Evolutionary conservation across 2,329 filamentous ascomycete species (phyloP), one percentile per base, ranked within the genome.

Genomic region (Hymenoscyphus occultus): DNA sequence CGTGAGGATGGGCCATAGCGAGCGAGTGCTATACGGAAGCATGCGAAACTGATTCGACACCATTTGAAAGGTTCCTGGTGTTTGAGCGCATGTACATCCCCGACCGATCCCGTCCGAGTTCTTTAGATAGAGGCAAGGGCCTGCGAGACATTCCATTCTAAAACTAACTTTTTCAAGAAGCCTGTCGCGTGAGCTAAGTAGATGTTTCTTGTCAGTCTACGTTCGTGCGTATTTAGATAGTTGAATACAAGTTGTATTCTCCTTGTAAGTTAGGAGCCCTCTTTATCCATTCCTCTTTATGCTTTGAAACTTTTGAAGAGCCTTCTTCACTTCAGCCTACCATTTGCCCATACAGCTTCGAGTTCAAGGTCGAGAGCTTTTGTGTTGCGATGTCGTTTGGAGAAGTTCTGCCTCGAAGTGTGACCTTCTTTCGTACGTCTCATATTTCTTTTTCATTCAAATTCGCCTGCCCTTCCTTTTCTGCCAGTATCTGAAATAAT

Each of bases 111-210:
- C 56, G 45, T 35, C 45, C 56, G 59, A 48, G 51, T 60, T 61
- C 39, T 65, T 67, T 56, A 64, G 59, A 67, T 67, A 63, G 59
- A 65, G 63, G 54, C 48, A 54, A 31, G 48, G 48, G 31, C 48
- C 22, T 28, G 48, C 19, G 19, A 28, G 48, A 54, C 48, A 12
- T 54, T 54, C 45, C 19, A 54, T 54, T 54, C 22, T 54, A 22
- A 28, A 19, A 54, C 48, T 54, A 19, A 54, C 48, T 19, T 28
- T 14, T 54, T 54, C 9, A 13, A 28, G 19, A 28, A 51, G 45
- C 19, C 22, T 54, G 22, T 54, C 45, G 48, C 48, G 48, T 54
- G 48, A 54, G 19, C 13, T 54, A 7, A 9, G 1, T 28, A 10
- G 13, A 10, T 10, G 13, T 3, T 28, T 54, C 3, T 28, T 54